Percentiles rank a stretch among this genome's conserved stretches.
Conservation (phyloP, 495 filamentous ascomycete species). For the Penicillium psychrofluorescens region DNA sequence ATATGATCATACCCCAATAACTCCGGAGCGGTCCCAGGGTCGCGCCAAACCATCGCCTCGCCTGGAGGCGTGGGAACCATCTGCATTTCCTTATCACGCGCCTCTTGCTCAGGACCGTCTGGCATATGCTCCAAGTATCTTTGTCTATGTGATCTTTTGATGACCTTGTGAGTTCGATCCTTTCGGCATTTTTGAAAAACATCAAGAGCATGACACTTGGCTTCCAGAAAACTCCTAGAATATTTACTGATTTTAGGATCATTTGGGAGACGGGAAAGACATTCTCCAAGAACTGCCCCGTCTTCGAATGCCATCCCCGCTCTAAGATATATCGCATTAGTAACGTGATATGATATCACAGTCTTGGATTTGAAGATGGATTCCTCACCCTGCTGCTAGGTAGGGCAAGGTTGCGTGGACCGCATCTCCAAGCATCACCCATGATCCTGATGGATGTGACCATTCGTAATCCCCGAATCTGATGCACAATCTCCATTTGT, state of each 20-base stretch:
- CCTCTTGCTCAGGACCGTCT: constrained; percentile 41
- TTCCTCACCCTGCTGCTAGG: constrained; percentile 34
- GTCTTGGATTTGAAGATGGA: not conserved
- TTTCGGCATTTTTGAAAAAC: constrained; percentile 41
- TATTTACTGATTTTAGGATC: constrained; percentile 13
- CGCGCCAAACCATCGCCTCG: constrained; percentile 39
- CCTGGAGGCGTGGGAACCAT: constrained; percentile 37
- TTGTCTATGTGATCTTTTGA: constrained; percentile 39
- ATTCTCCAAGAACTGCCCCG: constrained; percentile 43
- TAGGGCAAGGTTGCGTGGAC: constrained; percentile 61
- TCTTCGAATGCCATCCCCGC: constrained; percentile 44
- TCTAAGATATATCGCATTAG: constrained; percentile 11
- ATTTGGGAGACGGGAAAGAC: constrained; percentile 30
- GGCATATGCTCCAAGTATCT: constrained; percentile 45
- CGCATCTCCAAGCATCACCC: constrained; percentile 57
- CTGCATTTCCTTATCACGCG: constrained; percentile 36
- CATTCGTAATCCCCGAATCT: constrained; percentile 46
- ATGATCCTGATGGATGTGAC: constrained; percentile 43
- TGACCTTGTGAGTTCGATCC: constrained; percentile 36
- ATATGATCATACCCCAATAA: constrained; percentile 39
- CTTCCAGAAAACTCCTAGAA: constrained; percentile 15
- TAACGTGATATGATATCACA: not conserved
- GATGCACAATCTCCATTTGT: constrained; percentile 62
- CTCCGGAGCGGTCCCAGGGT: constrained; percentile 34
- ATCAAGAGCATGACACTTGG: constrained; percentile 31